phyloP scores from a whole-genome alignment of 1,139 yeast genomes.

The Scheffersomyces segobiensis region DNA sequence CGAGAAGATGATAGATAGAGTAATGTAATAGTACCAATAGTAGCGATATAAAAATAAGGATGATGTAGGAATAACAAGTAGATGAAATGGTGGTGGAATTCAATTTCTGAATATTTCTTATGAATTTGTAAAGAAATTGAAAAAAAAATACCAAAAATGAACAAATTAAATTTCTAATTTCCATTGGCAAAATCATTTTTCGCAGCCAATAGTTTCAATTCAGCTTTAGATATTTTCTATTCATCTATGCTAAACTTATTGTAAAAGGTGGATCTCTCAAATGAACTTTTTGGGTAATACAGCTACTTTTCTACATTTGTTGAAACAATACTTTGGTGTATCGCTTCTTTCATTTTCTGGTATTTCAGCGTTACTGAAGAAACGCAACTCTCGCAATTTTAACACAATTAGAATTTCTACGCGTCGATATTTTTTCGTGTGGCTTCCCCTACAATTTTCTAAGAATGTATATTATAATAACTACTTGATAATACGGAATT shows the following conservation, averaged over 20 bases:
- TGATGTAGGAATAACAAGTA: neutral
- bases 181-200: neutral
- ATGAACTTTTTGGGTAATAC: too few species aligned
- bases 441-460: neutral
- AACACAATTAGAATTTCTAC: neutral
- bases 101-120: neutral
- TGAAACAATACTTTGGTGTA: too few species aligned
- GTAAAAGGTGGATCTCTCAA: neutral
- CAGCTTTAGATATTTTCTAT: too few species aligned
- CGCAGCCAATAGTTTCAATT: neutral
- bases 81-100: too few species aligned
- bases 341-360: too few species aligned
- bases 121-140: neutral
- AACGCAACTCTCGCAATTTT: neutral
- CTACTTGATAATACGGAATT: neutral
- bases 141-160: too few species aligned
- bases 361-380: too few species aligned
- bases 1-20: slow-evolving; percentile 5
- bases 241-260: neutral
- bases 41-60: neutral
- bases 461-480: neutral
- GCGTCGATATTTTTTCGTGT: neutral
- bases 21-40: neutral
- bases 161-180: too few species aligned
- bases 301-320: too few species aligned